These are phyloP conservation scores for Chaetomiaceae sp. DNA, from an alignment of 2,329 filamentous ascomycete genomes.

Conservation along the genomic window DNA sequence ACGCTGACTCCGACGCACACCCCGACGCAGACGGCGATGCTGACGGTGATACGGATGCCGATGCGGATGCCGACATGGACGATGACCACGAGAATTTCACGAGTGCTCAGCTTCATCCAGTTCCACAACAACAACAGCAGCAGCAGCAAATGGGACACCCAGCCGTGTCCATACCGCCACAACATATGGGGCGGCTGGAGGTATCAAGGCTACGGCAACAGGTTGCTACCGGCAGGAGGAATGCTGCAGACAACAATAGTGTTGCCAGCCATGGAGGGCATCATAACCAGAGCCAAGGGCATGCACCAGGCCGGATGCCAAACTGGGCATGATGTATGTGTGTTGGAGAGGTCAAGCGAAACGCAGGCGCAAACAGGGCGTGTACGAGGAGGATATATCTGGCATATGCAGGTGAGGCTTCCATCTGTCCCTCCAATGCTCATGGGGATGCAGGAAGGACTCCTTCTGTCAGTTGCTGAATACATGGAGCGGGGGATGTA, in stretches of 20 bases:
- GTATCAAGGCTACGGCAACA: constrained; percentile 32
- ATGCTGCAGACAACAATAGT: not conserved
- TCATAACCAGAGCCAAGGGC: constrained; percentile 31
- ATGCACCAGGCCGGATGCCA: constrained; percentile 22
- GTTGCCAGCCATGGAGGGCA: constrained; percentile 29
- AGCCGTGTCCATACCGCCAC: constrained; percentile 29
- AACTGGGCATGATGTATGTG: constrained; percentile 37
- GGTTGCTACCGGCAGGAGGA: constrained; percentile 2
- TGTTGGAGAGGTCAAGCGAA: no score
- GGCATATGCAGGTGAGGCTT: no score
- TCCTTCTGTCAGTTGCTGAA: not conserved
- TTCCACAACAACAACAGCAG: constrained; percentile 33
- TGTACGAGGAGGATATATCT: no score
- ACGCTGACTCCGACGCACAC: constrained; percentile 32
- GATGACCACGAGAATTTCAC: constrained; percentile 36
- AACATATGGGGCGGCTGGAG: constrained; percentile 31
- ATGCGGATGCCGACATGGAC: constrained; percentile 45
- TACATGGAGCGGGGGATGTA: not conserved
- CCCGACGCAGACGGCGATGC: constrained; percentile 37
- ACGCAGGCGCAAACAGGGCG: no score
- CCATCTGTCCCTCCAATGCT: no score
- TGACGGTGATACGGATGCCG: constrained; percentile 31
- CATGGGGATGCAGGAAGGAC: no score
- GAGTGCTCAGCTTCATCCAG: constrained; percentile 29
- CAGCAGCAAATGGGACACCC: constrained; percentile 36